These are phyloP conservation scores for Zopfochytrium polystomum DNA, from an alignment of 371 early-diverging fungal species.

Conservation along the genomic window DNA sequence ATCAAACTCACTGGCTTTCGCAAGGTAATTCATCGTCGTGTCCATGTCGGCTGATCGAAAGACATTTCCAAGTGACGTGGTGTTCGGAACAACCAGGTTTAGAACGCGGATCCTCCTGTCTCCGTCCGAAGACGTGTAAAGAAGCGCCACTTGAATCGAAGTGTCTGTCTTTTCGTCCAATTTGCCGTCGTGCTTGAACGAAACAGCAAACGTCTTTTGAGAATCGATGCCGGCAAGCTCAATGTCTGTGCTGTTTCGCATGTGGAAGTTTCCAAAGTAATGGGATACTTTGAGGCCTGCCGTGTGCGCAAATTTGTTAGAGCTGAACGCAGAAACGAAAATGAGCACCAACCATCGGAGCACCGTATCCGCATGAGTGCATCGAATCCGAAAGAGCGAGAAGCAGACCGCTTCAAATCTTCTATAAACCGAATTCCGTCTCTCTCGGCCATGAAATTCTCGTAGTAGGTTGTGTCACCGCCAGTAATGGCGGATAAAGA, in stretches of 20 bases:
- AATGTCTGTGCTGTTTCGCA: constrained; percentile 87
- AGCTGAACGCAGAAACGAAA: background rate
- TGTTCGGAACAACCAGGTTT: constrained; percentile 78
- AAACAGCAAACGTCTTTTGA: constrained; percentile 76
- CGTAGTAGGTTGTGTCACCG: constrained; percentile 80
- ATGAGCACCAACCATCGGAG: constrained; percentile 63
- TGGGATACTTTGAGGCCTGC: constrained; percentile 76
- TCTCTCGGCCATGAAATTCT: constrained; percentile 63
- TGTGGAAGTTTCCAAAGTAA: constrained; percentile 89
- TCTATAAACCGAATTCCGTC: constrained; percentile 66
- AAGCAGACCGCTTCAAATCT: constrained; percentile 66
- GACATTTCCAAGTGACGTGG: constrained; percentile 69
- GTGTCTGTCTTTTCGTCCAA: constrained; percentile 77
- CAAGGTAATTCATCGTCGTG: constrained; percentile 77
- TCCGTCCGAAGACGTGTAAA: constrained; percentile 87
- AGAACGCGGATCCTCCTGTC: constrained; percentile 90
- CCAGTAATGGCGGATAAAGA: constrained; percentile 77
- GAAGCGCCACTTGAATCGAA: constrained; percentile 83
- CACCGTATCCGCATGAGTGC: constrained; percentile 85
- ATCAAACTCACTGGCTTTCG: constrained; percentile 61
- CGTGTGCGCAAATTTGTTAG: background rate
- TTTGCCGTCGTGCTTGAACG: constrained; percentile 83
- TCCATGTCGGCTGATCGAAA: constrained; percentile 92
- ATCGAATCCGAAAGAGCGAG: constrained; percentile 82
- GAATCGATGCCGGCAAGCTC: constrained; percentile 85